These are phyloP conservation scores for Fusarium lyarnte DNA, from an alignment of 2,329 filamentous ascomycete genomes.

Conservation along the genomic window DNA sequence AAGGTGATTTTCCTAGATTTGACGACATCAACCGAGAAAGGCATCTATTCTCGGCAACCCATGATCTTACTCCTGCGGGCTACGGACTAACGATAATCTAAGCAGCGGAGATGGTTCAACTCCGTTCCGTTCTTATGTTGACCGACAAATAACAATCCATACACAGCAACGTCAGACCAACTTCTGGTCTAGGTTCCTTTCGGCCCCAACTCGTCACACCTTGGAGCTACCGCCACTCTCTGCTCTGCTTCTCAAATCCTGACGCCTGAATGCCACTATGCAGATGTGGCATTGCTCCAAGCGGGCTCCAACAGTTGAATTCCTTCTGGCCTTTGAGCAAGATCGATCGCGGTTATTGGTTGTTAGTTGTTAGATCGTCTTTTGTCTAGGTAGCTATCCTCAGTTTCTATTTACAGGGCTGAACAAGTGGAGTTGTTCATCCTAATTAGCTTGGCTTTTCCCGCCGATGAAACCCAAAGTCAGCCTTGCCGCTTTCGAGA, in stretches of 20 bases:
- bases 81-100: neutral
- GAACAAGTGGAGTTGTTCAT: conserved; percentile 24
- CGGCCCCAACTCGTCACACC: conserved; percentile 29
- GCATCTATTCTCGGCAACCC: conserved; percentile 36
- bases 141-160: conserved; percentile 5
- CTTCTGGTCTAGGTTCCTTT: conserved; percentile 13
- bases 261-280: neutral
- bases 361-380: neutral
- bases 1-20: conserved; percentile 16
- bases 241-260: neutral
- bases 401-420: conserved; percentile 35
- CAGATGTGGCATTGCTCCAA: conserved; percentile 13
- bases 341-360: neutral
- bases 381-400: neutral
- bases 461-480: conserved; percentile 27
- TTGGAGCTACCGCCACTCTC: conserved; percentile 14
- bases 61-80: conserved; percentile 19
- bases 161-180: neutral
- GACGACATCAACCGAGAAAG: neutral
- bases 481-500: conserved; percentile 36
- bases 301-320: neutral
- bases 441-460: neutral
- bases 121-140: neutral
- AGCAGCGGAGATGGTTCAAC: neutral
- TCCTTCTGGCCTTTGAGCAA: neutral